Percentiles rank a stretch among this genome's conserved stretches.
These are phyloP conservation scores for Halophytophthora batemanensis DNA, from an alignment of 352 stramenopile species.

Conservation along the genomic window DNA sequence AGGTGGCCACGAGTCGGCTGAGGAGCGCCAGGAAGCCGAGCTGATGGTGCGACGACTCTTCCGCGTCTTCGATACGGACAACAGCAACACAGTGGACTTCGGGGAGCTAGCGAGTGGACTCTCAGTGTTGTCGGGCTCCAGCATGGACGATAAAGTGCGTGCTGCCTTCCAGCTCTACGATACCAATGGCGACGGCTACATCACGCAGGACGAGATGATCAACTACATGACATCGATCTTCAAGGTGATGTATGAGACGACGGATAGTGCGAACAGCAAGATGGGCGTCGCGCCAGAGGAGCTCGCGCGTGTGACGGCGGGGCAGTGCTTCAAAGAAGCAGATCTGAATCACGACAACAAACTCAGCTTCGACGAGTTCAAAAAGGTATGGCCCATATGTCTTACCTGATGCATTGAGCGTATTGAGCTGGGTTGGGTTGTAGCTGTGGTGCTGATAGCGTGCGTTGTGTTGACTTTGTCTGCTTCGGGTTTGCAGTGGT, in stretches of 20 bases:
- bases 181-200: conserved; percentile 82
- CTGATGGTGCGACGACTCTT: conserved; percentile 82
- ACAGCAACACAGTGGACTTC: conserved; percentile 86
- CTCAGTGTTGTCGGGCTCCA: conserved; percentile 80
- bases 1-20: conserved; percentile 56
- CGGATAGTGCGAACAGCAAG: conserved; percentile 66
- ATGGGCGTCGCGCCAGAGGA: conserved; percentile 76
- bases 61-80: conserved; percentile 79
- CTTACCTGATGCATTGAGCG: not conserved
- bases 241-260: conserved; percentile 89
- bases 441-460: conserved; percentile 13
- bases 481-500: conserved; percentile 26
- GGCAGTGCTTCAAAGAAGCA: conserved; percentile 83
- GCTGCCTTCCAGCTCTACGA: conserved; percentile 87
- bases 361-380: conserved; percentile 88
- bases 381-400: conserved; percentile 56
- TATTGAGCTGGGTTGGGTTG: not conserved
- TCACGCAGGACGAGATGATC: conserved; percentile 84
- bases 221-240: conserved; percentile 90
- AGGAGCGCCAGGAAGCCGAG: conserved; percentile 77
- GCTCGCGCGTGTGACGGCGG: conserved; percentile 73
- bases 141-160: conserved; percentile 84
- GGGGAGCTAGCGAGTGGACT: conserved; percentile 82
- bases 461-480: conserved; percentile 7
- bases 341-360: conserved; percentile 84